phyloP scores from a whole-genome alignment of 352 stramenopile species.

The Globisporangium cylindrosporum region DNA sequence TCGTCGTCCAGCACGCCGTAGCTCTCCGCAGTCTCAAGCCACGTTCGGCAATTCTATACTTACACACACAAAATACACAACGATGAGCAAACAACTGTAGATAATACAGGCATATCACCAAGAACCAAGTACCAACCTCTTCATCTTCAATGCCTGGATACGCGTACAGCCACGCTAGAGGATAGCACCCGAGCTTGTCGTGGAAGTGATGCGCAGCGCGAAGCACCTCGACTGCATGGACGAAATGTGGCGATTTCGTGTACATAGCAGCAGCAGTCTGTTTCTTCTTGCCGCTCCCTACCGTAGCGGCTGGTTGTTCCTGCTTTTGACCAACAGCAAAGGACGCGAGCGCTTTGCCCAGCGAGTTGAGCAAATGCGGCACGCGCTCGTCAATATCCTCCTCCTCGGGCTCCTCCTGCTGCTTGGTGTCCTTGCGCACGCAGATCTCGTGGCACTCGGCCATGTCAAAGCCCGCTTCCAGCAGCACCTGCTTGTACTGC shows the following conservation, averaged over 20 bases:
- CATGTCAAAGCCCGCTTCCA: constrained; percentile 45
- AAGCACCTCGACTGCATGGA: constrained; percentile 60
- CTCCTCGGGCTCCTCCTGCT: constrained; percentile 57
- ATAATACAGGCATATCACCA: neutral
- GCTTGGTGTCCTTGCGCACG: constrained; percentile 53
- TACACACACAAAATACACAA: neutral
- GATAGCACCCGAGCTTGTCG: constrained; percentile 80
- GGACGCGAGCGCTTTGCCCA: constrained; percentile 55
- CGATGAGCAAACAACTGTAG: neutral
- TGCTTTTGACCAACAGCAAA: constrained; percentile 20
- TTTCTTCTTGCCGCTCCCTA: constrained; percentile 13
- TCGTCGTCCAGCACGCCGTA: constrained; percentile 78
- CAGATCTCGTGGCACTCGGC: constrained; percentile 66
- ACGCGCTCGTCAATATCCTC: constrained; percentile 62
- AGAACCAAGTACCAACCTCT: constrained; percentile 25
- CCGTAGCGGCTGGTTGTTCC: constrained; percentile 2
- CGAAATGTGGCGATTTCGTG: constrained; percentile 28
- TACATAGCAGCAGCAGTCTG: constrained; percentile 9
- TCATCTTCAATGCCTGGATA: constrained; percentile 52
- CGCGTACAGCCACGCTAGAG: constrained; percentile 67
- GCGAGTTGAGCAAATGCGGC: constrained; percentile 60
- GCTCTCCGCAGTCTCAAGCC: constrained; percentile 76
- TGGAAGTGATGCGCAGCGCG: constrained; percentile 76
- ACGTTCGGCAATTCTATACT: constrained; percentile 56
- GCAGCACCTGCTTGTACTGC: constrained; percentile 37